Conservation (phyloP, 805 yeast genomes). For the Pichia membranifaciens region DNA sequence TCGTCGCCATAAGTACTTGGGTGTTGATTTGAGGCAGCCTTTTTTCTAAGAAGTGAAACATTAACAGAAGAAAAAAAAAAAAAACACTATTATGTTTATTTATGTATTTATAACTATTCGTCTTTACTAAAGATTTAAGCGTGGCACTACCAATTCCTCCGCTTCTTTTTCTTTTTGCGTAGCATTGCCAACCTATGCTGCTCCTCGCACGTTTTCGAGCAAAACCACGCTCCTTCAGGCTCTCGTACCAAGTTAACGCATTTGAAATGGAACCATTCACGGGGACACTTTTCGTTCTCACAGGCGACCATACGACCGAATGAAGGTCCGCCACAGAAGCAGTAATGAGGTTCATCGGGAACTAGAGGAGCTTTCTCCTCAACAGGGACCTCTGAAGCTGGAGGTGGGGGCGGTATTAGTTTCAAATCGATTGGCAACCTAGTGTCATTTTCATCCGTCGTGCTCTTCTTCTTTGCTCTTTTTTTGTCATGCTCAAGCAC, state of each 20-base stretch:
- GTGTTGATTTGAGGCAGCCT: slow-evolving; percentile 38
- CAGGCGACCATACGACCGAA: slow-evolving; percentile 95
- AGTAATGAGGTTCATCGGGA: slow-evolving; percentile 27
- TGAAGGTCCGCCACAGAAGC: slow-evolving; percentile 48
- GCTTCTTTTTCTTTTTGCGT: slow-evolving; percentile 17
- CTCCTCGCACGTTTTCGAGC: slow-evolving; percentile 62
- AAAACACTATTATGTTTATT: neutral
- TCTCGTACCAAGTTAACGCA: slow-evolving; percentile 89
- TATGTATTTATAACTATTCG: neutral
- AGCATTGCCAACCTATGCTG: slow-evolving; percentile 5
- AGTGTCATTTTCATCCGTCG: neutral
- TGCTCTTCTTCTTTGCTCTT: neutral
- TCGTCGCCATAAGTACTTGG: slow-evolving; percentile 73
- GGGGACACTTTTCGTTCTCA: slow-evolving; percentile 78
- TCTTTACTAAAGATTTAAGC: no score
- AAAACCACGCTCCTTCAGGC: slow-evolving; percentile 85
- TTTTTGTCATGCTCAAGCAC: neutral
- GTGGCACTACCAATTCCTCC: slow-evolving; percentile 13
- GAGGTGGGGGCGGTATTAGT: neutral
- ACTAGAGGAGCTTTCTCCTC: no score
- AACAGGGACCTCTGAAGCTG: neutral
- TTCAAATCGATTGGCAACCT: neutral
- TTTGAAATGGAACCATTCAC: slow-evolving; percentile 93
- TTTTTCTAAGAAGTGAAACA: slow-evolving; percentile 3
- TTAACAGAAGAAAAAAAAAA: slow-evolving; percentile 21